Evolutionary conservation across 805 yeast genomes (phyloP).

Genomic region (Diddensiella santjacobensis): DNA sequence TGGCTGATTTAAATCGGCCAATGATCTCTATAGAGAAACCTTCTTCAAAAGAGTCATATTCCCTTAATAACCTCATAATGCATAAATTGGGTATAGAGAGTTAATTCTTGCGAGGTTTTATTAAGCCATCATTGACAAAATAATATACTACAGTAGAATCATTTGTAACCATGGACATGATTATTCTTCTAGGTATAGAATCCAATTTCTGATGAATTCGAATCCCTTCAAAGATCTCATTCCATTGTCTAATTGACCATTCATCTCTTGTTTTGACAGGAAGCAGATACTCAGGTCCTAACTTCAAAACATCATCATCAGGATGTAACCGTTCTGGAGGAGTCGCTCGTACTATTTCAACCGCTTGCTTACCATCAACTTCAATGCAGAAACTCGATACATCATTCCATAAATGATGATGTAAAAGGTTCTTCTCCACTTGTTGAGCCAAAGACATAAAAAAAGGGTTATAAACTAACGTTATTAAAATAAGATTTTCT

Average conservation of each 20-base stretch:
- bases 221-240: constrained; percentile 29
- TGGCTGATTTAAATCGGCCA: not conserved
- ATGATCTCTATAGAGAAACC: not conserved
- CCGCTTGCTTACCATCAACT: not conserved
- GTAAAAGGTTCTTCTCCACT: constrained; percentile 31
- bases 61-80: constrained; percentile 9
- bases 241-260: constrained; percentile 36
- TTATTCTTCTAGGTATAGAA: constrained; percentile 26
- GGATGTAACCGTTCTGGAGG: constrained; percentile 37
- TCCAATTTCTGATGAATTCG: constrained; percentile 13
- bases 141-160: constrained; percentile 44
- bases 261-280: constrained; percentile 27
- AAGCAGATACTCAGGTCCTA: constrained; percentile 26
- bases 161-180: constrained; percentile 41
- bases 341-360: constrained; percentile 21
- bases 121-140: constrained; percentile 37
- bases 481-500: too few relatives aligned
- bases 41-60: constrained; percentile 7
- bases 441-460: constrained; percentile 17
- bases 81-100: constrained; percentile 2
- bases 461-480: too few relatives aligned
- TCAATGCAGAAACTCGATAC: constrained; percentile 20
- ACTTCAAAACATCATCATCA: constrained; percentile 29
- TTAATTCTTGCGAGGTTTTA: constrained; percentile 38
- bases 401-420: constrained; percentile 38